Percentiles rank a stretch among this genome's conserved stretches.
Conservation (phyloP, 352 stramenopile species). For the Globisporangium echinulatum region DNA sequence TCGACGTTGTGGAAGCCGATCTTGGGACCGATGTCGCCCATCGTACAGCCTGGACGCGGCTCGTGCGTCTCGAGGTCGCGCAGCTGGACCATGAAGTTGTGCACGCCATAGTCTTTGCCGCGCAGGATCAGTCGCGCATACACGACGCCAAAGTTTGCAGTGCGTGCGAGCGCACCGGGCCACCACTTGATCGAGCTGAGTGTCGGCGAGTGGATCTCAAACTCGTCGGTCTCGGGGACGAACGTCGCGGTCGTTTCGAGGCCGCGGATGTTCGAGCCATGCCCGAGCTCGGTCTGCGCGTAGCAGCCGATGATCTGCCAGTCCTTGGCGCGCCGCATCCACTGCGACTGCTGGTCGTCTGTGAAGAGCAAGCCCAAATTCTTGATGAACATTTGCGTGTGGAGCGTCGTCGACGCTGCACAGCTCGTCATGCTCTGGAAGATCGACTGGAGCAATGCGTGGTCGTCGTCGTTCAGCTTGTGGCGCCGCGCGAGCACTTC, state of each 20-base stretch:
- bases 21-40: slow-evolving; percentile 66
- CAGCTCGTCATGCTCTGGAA: slow-evolving; percentile 53
- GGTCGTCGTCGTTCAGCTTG: slow-evolving; percentile 18
- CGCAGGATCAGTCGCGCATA: slow-evolving; percentile 85
- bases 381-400: slow-evolving; percentile 72
- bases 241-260: slow-evolving; percentile 88
- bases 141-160: slow-evolving; percentile 88
- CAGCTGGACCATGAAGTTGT: slow-evolving; percentile 96
- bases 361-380: slow-evolving; percentile 48
- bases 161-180: slow-evolving; percentile 91
- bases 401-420: slow-evolving; percentile 47
- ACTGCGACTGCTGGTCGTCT: neutral
- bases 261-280: slow-evolving; percentile 89
- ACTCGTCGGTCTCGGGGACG: slow-evolving; percentile 64
- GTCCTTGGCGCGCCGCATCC: slow-evolving; percentile 16
- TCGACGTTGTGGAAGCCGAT: slow-evolving; percentile 89
- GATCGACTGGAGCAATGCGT: too few species aligned
- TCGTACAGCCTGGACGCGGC: slow-evolving; percentile 36
- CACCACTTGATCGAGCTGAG: slow-evolving; percentile 96
- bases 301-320: slow-evolving; percentile 87
- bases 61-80: slow-evolving; percentile 82
- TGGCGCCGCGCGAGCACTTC: slow-evolving; percentile 53
- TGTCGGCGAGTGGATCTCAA: slow-evolving; percentile 93
- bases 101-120: slow-evolving; percentile 87
- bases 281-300: slow-evolving; percentile 94